A percentile compares a stretch with the other conserved stretches of the same genome.
phyloP scores from a whole-genome alignment of 129 eudicot species.

The Glebionis coronaria region DNA sequence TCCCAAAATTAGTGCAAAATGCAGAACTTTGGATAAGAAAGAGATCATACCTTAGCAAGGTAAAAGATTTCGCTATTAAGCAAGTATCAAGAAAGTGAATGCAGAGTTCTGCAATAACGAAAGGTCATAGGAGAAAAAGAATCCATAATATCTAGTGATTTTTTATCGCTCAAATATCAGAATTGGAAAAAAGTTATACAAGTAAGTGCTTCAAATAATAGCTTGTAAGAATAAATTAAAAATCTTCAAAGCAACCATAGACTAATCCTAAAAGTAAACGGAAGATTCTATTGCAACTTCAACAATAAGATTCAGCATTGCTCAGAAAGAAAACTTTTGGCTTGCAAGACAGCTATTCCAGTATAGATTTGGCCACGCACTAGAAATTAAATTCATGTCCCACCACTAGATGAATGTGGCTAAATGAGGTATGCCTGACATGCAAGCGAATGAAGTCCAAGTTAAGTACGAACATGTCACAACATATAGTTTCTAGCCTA shows the following conservation, averaged over 20 bases:
- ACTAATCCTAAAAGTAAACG: neutral
- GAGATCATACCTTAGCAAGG: conserved; percentile 6
- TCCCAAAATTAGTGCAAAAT: neutral
- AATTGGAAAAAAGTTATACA: neutral
- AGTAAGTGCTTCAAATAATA: neutral
- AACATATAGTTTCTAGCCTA: too few relatives aligned
- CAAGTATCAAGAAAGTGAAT: neutral
- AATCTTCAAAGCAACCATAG: conserved; percentile 14
- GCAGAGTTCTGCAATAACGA: conserved; percentile 10
- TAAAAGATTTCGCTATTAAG: conserved; percentile 7
- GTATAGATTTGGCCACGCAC: too few relatives aligned
- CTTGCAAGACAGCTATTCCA: too few relatives aligned
- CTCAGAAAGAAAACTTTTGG: too few relatives aligned
- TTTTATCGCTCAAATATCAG: neutral
- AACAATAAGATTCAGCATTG: too few relatives aligned
- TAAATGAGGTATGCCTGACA: too few relatives aligned
- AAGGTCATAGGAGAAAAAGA: neutral
- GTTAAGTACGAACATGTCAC: too few relatives aligned
- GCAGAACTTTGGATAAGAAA: neutral
- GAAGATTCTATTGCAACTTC: too few relatives aligned
- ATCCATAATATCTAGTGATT: neutral
- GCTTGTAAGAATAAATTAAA: conserved; percentile 16
- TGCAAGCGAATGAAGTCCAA: too few relatives aligned
- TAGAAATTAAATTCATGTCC: too few relatives aligned
- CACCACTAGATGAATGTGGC: too few relatives aligned